phyloP scores from a whole-genome alignment of 148 eudicot species.

The Pharnaceum exiguum region DNA sequence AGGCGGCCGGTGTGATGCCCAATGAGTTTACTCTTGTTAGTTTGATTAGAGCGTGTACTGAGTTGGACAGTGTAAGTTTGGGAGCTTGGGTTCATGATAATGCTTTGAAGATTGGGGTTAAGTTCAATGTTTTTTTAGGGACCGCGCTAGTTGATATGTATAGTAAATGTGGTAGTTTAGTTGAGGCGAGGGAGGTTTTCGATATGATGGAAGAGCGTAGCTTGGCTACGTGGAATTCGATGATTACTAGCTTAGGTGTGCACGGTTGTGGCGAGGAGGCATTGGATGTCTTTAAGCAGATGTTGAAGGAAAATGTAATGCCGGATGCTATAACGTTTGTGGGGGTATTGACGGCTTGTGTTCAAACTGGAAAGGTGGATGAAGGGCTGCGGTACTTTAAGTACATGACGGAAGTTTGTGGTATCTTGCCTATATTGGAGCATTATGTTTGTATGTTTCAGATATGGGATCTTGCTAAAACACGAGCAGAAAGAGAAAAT shows the following conservation, averaged over 20 bases:
- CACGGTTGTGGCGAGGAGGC: constrained; percentile 65
- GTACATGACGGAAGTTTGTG: constrained; percentile 44
- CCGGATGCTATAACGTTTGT: constrained; percentile 69
- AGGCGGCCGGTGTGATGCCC: constrained; percentile 40
- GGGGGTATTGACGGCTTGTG: constrained; percentile 59
- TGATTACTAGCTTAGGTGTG: constrained; percentile 69
- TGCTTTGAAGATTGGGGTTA: constrained; percentile 48
- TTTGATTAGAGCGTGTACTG: constrained; percentile 48
- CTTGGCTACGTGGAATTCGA: constrained; percentile 67
- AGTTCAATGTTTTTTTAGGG: constrained; percentile 47
- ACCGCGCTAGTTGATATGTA: constrained; percentile 74
- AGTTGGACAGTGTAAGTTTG: constrained; percentile 47
- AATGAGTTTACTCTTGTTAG: constrained; percentile 59
- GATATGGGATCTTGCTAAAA: constrained; percentile 24
- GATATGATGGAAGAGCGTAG: constrained; percentile 40
- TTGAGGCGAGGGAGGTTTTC: constrained; percentile 46
- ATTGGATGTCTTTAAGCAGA: constrained; percentile 34
- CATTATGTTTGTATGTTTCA: constrained; percentile 46
- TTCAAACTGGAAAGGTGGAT: constrained; percentile 34
- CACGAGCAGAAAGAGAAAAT: neutral
- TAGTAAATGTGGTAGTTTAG: constrained; percentile 69
- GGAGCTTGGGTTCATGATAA: constrained; percentile 58
- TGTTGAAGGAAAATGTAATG: constrained; percentile 37
- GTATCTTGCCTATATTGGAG: constrained; percentile 43
- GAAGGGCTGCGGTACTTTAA: constrained; percentile 34